Evolutionary conservation across 2,329 filamentous ascomycete species (phyloP).

Genomic region (Cladosporium sphaerospermum): DNA sequence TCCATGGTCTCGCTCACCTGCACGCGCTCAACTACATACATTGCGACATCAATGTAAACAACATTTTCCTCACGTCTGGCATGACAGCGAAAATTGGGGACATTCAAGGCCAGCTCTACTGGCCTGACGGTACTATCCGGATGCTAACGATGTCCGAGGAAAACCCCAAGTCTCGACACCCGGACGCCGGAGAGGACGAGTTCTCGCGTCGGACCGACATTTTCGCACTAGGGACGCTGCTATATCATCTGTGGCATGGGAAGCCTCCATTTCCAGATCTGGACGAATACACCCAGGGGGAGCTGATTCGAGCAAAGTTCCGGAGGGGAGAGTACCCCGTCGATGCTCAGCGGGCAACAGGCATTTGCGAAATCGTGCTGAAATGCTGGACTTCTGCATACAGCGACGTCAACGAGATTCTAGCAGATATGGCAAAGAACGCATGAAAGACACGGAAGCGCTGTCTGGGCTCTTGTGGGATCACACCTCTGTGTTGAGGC

Average conservation of each 20-base stretch:
- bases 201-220: background rate
- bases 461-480: no score
- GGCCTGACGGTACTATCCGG: conserved; percentile 8
- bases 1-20: background rate
- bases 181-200: conserved; percentile 9
- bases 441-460: no score
- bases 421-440: background rate
- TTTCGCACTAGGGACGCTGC: background rate
- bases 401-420: background rate
- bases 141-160: conserved; percentile 8
- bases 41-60: conserved; percentile 6
- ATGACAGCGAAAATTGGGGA: background rate
- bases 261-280: background rate
- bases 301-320: background rate
- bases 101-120: conserved; percentile 6
- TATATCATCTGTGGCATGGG: conserved; percentile 1
- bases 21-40: conserved; percentile 6
- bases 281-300: background rate
- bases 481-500: no score
- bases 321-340: background rate
- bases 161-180: conserved; percentile 13
- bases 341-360: background rate
- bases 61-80: conserved; percentile 3
- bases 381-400: conserved; percentile 4
- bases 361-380: background rate